Conservation (phyloP, 257 asterid genomes). For the Ophiorrhiza pumila region DNA sequence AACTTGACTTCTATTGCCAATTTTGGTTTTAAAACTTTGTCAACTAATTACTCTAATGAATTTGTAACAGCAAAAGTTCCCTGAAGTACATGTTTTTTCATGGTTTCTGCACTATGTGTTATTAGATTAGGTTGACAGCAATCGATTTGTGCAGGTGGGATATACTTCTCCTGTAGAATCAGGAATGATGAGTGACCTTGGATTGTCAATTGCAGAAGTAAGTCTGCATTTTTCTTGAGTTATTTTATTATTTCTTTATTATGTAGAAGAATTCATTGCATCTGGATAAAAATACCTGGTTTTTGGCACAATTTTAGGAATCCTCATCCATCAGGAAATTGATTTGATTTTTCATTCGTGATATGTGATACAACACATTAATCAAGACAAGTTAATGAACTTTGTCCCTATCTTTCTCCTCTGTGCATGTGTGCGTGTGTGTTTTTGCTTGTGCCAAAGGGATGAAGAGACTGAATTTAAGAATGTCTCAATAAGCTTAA, state of each 20-base stretch:
- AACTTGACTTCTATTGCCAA: background rate
- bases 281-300: background rate
- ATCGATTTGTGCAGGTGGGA: conserved; percentile 4
- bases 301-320: no score
- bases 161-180: conserved; percentile 17
- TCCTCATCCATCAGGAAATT: no score
- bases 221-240: background rate
- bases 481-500: background rate
- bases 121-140: background rate
- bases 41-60: background rate
- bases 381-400: background rate
- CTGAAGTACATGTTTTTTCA: background rate
- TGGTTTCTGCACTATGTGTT: no score
- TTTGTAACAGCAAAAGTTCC: background rate
- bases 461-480: background rate
- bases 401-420: background rate
- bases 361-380: no score
- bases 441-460: background rate
- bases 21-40: background rate
- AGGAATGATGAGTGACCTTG: conserved; percentile 15
- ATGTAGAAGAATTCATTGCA: background rate
- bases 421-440: background rate
- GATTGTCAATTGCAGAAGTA: conserved; percentile 19
- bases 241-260: no score
- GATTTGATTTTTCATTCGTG: no score